Evolutionary conservation across 345 rosid species (phyloP).

Genomic region (Pistacia integerrima): DNA sequence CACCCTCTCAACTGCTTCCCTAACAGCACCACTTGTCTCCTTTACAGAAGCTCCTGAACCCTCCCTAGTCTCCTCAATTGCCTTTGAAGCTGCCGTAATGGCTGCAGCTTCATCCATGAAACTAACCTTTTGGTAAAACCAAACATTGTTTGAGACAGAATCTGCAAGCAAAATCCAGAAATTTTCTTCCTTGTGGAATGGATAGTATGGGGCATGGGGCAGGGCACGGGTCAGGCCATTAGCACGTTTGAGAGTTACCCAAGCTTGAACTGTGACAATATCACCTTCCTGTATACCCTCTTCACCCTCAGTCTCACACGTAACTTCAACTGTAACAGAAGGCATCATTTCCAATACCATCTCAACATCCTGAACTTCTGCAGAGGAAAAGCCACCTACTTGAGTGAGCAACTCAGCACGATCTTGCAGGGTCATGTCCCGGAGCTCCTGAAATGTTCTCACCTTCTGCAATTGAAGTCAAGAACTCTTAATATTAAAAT

Average conservation of each 20-base stretch:
- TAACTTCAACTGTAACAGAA: slow-evolving; percentile 70
- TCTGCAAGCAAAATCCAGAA: slow-evolving; percentile 95
- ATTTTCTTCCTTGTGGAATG: slow-evolving; percentile 94
- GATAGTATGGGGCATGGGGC: slow-evolving; percentile 84
- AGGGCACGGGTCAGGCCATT: slow-evolving; percentile 85
- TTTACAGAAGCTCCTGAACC: slow-evolving; percentile 78
- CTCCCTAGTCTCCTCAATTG: slow-evolving; percentile 90
- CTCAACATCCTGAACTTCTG: slow-evolving; percentile 75
- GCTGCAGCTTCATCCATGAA: slow-evolving; percentile 95
- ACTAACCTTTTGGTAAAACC: slow-evolving; percentile 94
- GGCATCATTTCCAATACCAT: slow-evolving; percentile 93
- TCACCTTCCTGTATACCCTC: slow-evolving; percentile 98
- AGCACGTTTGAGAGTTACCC: slow-evolving; percentile 77
- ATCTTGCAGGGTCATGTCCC: slow-evolving; percentile 64
- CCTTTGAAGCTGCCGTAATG: slow-evolving; percentile 75
- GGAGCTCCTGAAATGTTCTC: slow-evolving; percentile 80
- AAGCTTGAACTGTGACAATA: slow-evolving; percentile 78
- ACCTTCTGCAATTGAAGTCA: slow-evolving; percentile 68
- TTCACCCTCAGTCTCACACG: slow-evolving; percentile 98
- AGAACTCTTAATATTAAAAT: not conserved
- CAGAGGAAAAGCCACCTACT: slow-evolving; percentile 75
- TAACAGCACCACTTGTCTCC: slow-evolving; percentile 70
- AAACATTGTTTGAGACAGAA: slow-evolving; percentile 65
- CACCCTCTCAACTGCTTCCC: slow-evolving; percentile 78
- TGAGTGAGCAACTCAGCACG: slow-evolving; percentile 79